phyloP scores from a whole-genome alignment of 192 early-diverging fungal species.

The Thamnidium elegans region DNA sequence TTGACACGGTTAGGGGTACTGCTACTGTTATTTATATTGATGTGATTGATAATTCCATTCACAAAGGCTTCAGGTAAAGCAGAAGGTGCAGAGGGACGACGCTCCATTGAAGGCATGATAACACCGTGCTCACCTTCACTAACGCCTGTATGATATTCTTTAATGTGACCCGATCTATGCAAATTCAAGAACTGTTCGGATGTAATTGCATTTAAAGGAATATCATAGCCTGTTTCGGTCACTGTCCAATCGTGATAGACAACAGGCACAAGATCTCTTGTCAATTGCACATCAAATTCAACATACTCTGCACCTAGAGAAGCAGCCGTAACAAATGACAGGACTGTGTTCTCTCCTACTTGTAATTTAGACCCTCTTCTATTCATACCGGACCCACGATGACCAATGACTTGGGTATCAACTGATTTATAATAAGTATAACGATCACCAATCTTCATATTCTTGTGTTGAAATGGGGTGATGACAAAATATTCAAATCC shows the following conservation, averaged over 20 bases:
- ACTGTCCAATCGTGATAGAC: slow-evolving; percentile 94
- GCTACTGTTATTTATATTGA: too few relatives aligned
- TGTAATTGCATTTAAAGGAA: slow-evolving; percentile 65
- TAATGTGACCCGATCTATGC: slow-evolving; percentile 44
- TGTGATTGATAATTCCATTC: not conserved
- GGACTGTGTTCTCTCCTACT: slow-evolving; percentile 88
- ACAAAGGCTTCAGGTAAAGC: not conserved
- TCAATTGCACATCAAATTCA: slow-evolving; percentile 95
- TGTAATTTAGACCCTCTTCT: slow-evolving; percentile 61
- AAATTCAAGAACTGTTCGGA: slow-evolving; percentile 66
- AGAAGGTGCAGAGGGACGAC: not conserved
- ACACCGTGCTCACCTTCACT: slow-evolving; percentile 24
- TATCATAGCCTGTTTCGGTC: slow-evolving; percentile 67
- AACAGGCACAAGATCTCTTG: slow-evolving; percentile 81
- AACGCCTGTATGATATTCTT: slow-evolving; percentile 38
- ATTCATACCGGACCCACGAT: slow-evolving; percentile 90
- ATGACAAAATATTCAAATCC: slow-evolving; percentile 61
- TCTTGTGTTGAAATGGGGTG: slow-evolving; percentile 57
- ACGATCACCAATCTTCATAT: slow-evolving; percentile 53
- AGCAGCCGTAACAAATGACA: slow-evolving; percentile 83
- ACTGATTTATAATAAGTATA: slow-evolving; percentile 60
- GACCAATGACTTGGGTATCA: slow-evolving; percentile 76
- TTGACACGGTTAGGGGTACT: slow-evolving; percentile 8
- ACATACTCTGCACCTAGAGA: slow-evolving; percentile 82
- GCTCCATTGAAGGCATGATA: slow-evolving; percentile 18